A percentile compares a stretch with the other conserved stretches of the same genome.
phyloP scores from a whole-genome alignment of 768 basidiomycete genomes.

The Crepidotus variabilis region DNA sequence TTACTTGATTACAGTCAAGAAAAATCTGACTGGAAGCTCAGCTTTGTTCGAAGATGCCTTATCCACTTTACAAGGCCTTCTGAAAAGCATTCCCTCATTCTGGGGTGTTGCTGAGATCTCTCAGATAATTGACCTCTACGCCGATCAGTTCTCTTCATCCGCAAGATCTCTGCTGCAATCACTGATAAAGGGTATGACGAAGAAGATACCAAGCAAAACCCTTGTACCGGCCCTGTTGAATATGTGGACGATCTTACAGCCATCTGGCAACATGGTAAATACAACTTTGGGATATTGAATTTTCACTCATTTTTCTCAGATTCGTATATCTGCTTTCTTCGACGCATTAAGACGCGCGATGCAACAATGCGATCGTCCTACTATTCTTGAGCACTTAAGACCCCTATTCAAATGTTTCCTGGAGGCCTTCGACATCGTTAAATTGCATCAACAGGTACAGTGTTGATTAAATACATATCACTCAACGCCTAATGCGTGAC shows the following conservation, averaged over 20 bases:
- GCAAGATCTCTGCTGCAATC: constrained; percentile 34
- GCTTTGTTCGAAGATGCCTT: constrained; percentile 31
- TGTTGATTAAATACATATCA: neutral
- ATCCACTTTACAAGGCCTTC: constrained; percentile 60
- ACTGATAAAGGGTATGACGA: constrained; percentile 64
- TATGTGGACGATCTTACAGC: constrained; percentile 43
- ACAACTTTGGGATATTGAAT: neutral
- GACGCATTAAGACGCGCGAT: constrained; percentile 62
- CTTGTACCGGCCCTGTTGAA: constrained; percentile 63
- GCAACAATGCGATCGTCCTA: constrained; percentile 58
- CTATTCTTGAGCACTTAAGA: constrained; percentile 64
- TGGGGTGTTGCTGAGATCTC: constrained; percentile 62
- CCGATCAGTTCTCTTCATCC: constrained; percentile 37
- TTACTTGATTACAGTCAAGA: neutral
- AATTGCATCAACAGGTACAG: constrained; percentile 17
- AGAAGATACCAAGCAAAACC: constrained; percentile 62
- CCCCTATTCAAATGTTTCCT: constrained; percentile 75
- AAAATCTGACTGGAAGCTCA: constrained; percentile 11
- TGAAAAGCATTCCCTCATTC: constrained; percentile 79
- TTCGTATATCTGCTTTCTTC: constrained; percentile 54
- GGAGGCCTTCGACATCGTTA: constrained; percentile 63
- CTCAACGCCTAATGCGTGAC: neutral
- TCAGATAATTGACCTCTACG: constrained; percentile 52
- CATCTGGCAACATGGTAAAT: constrained; percentile 33
- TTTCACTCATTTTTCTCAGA: constrained; percentile 17